Evolutionary conservation across 306 rosid genomes (phyloP), one percentile per base, ranked within the genome.

Genomic region (Arachis hypogaea): DNA sequence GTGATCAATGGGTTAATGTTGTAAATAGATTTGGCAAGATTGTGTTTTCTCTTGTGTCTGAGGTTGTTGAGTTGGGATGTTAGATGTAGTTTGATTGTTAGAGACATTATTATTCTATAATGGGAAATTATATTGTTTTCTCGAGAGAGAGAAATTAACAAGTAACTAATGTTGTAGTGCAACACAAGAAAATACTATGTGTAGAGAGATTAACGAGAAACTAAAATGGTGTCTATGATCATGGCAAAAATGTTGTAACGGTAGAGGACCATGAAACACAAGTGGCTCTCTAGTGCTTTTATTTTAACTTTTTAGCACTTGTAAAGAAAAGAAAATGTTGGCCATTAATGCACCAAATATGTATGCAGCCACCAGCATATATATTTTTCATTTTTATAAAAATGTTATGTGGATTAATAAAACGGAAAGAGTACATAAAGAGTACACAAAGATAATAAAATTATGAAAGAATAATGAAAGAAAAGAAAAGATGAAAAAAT

Each of bases 21-120:
- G 28, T 76, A 88, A 69, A 83, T 84, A 69, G 92, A 78, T 70
- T 74, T 84, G 68, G 89, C 38, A 63, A 74, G 71, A 64, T 69
- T 85, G 44, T 77, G 2, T 73, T 68, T 67, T 43, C 7, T 28
- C 60, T 52, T 8, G 5, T 66, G 8, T 59, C 28, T 7, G 47
- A 62, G 38, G 71, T 68, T 80, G 70, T 56, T 66, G 30, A 66
- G 66, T n/a, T 72, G 64, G 45, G 82, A 64, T 81, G 78, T n/a
- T 62, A 81, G 55, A 79, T 85, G 88, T 7, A 85, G 63, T 75
- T 86, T 95, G 77, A 85, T 71, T 62, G 86, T 74, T 1, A 90
- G 82, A 86, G 90, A 87, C 97, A 95, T 33, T 33, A 4, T 4
- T 33, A 33, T 91, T 54, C 22, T 69, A 47, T 66, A 47, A 73